A percentile compares a stretch with the other conserved stretches of the same genome.
phyloP scores from a whole-genome alignment of 1,284 basidiomycete genomes.

The Trichosporon sp. region DNA sequence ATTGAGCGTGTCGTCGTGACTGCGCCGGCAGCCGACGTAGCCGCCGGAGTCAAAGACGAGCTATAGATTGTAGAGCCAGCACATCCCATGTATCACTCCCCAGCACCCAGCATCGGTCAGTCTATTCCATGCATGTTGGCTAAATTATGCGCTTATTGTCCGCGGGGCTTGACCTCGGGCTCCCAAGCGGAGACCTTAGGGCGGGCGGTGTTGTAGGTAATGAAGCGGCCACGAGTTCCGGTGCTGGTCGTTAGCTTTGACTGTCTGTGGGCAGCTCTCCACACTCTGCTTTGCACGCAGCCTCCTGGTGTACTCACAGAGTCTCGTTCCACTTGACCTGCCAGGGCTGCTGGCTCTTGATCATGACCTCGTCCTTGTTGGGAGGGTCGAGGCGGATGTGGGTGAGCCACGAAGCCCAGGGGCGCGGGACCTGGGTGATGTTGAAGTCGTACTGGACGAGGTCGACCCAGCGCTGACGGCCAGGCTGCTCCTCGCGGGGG shows the following conservation, averaged over 20 bases:
- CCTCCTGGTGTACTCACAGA: conserved; percentile 58
- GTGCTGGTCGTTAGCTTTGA: conserved; percentile 49
- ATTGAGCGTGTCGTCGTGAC: background rate
- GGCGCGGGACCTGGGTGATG: conserved; percentile 80
- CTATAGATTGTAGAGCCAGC: background rate
- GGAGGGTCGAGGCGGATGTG: conserved; percentile 82
- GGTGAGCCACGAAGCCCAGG: conserved; percentile 92
- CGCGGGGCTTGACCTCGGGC: conserved; percentile 60
- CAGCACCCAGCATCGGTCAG: background rate
- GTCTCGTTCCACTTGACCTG: conserved; percentile 48
- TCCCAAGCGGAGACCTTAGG: conserved; percentile 81
- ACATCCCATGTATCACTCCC: background rate
- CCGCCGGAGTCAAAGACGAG: background rate
- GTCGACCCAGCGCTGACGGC: conserved; percentile 91
- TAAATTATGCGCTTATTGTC: conserved; percentile 13
- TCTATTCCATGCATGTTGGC: conserved; percentile 5
- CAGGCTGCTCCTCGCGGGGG: conserved; percentile 75
- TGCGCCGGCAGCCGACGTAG: background rate
- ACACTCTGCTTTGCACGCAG: background rate
- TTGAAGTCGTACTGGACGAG: conserved; percentile 81
- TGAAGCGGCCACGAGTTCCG: conserved; percentile 81
- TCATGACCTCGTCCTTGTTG: conserved; percentile 63
- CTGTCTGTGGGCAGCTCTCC: background rate
- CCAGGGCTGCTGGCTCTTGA: conserved; percentile 68
- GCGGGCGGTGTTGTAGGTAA: conserved; percentile 74